Evolutionary conservation across 129 eudicot genomes (phyloP), one percentile per base, ranked within the genome.

Genomic region (Tanacetum coccineum): DNA sequence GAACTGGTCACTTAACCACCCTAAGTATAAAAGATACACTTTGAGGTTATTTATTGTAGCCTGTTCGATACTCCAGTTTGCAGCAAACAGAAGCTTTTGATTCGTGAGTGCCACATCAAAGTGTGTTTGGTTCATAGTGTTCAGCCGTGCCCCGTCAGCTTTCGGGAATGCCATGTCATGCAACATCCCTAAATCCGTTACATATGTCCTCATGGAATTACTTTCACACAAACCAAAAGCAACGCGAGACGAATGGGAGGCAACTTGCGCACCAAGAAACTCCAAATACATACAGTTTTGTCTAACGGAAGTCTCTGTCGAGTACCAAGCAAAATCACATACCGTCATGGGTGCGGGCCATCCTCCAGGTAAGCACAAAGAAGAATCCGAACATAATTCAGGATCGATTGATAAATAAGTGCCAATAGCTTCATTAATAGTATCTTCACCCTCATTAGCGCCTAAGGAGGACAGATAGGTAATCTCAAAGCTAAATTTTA

Each of bases 381-480:
- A 71, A 73, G 61, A 3, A 55, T 71, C 79, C 26, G 20, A 78
- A 44, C 72, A 55, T 0, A 71, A 74, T 59, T 56, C 68, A 39
- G 61, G 21, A 17, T 63, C 68, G 56, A 57, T 53, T 18, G 90
- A 78, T 39, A 89, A 80, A 71, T 75, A 86, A 63, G 84, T 69
- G 54, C 46, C 15, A 25, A 68, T 50, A 22, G 76, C 90, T 62
- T 79, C 79, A 66, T 80, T 59, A 51, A 87, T 85, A 52, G 84
- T 79, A 68, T 77, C 64, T 74, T 75, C 81, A 59, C 95, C 99
- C 62, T 74, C 87, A 30, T 62, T 70, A 59, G 84, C 88, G 3
- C 99, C 99, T 13, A 89, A 77, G 52, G 96, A 81, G 36, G 99
- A 70, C 64, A 94, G 93, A 83, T 94, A 94, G 30, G 95, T 84